Conservation (phyloP, 2,329 filamentous ascomycete species). For the Diaporthe ilicicola region DNA sequence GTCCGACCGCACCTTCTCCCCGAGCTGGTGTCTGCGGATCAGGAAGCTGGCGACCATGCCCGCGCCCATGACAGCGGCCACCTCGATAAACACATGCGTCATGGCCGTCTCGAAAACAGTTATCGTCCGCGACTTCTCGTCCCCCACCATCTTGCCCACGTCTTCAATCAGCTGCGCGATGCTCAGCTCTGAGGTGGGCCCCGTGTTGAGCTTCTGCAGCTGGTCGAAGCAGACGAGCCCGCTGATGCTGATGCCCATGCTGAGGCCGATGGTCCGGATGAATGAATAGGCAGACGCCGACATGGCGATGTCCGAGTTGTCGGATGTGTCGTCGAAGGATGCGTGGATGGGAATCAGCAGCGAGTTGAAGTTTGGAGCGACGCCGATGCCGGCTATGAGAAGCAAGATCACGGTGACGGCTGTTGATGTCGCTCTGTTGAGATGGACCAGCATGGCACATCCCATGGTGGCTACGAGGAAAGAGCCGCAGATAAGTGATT, state of each 20-base stretch:
- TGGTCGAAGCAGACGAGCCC: conserved; percentile 26
- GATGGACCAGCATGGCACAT: conserved; percentile 9
- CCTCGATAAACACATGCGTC: conserved; percentile 23
- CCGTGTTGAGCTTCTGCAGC: conserved; percentile 9
- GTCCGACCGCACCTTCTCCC: conserved; percentile 21
- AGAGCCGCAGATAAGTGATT: conserved; percentile 3
- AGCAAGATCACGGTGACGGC: conserved; percentile 15
- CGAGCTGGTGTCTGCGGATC: conserved; percentile 14
- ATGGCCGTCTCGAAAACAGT: conserved; percentile 2
- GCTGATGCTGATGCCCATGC: conserved; percentile 29
- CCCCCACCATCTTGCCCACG: neutral
- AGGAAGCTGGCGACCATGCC: conserved; percentile 22
- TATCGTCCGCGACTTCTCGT: neutral
- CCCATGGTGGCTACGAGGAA: conserved; percentile 18
- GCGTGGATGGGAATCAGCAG: conserved; percentile 29
- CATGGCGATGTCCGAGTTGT: conserved; percentile 27
- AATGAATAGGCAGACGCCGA: conserved; percentile 21
- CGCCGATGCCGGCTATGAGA: conserved; percentile 20
- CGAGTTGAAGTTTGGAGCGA: conserved; percentile 25
- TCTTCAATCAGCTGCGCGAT: conserved; percentile 6
- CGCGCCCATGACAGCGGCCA: conserved; percentile 20
- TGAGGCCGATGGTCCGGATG: conserved; percentile 26
- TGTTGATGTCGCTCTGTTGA: conserved; percentile 4
- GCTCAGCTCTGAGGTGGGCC: neutral
- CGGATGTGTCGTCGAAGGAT: conserved; percentile 21